These are phyloP conservation scores for Lentinula novae-zelandiae DNA, from an alignment of 1,284 basidiomycete genomes.

Conservation along the genomic window DNA sequence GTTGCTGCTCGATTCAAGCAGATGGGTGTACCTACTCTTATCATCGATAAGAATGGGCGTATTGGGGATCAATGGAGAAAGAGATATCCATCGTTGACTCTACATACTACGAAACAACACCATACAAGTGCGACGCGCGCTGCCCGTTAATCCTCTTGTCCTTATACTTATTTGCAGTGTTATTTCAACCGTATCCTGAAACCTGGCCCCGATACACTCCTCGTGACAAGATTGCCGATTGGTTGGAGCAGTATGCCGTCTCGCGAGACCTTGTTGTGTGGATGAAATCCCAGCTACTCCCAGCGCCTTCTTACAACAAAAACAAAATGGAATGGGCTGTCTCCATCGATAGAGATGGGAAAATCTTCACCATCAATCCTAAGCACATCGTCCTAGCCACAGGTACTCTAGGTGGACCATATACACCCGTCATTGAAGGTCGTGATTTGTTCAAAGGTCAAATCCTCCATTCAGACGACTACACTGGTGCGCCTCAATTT, in stretches of 20 bases:
- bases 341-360: constrained; percentile 25
- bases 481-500: constrained; percentile 20
- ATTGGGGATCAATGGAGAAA: constrained; percentile 55
- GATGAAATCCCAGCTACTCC: constrained; percentile 26
- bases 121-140: constrained; percentile 27
- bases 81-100: constrained; percentile 45
- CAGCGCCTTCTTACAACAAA: constrained; percentile 27
- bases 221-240: constrained; percentile 34
- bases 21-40: constrained; percentile 44
- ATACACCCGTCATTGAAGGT: constrained; percentile 25
- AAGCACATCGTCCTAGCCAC: constrained; percentile 35
- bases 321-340: constrained; percentile 29
- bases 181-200: constrained; percentile 34
- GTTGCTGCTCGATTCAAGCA: constrained; percentile 49
- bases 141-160: not conserved
- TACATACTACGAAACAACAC: constrained; percentile 41
- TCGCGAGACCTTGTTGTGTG: constrained; percentile 35
- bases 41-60: constrained; percentile 43
- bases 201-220: constrained; percentile 36
- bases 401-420: constrained; percentile 30
- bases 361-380: constrained; percentile 25
- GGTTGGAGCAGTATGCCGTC: constrained; percentile 34
- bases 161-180: constrained; percentile 25
- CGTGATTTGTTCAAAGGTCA: constrained; percentile 28
- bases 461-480: constrained; percentile 29